phyloP scores from a whole-genome alignment of 441 rosid species.

The Gossypium davidsonii region DNA sequence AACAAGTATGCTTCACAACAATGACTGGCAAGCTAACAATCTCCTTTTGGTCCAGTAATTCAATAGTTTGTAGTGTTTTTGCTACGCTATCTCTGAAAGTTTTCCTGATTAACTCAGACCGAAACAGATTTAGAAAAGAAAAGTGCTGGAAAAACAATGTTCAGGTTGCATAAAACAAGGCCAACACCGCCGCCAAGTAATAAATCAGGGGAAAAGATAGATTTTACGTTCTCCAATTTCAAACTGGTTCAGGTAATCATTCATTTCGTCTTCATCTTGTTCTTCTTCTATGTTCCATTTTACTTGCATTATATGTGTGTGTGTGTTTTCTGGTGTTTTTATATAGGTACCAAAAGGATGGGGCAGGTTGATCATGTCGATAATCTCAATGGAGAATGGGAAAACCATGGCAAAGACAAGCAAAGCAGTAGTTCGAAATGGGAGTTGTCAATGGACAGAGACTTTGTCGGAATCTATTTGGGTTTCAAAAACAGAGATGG shows the following conservation, averaged over 20 bases:
- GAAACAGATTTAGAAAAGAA: not conserved
- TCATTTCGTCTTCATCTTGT: not conserved
- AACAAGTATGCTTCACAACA: conserved; percentile 22
- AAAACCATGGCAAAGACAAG: conserved; percentile 44
- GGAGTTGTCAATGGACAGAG: conserved; percentile 58
- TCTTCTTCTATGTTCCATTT: not conserved
- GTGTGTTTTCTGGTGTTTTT: not conserved
- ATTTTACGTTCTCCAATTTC: conserved; percentile 45
- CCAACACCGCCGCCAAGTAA: conserved; percentile 18
- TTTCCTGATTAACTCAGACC: not conserved
- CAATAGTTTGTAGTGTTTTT: not conserved
- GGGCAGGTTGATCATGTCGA: conserved; percentile 52
- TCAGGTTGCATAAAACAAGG: conserved; percentile 35
- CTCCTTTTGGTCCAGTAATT: not conserved
- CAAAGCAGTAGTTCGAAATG: conserved; percentile 37
- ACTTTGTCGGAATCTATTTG: conserved; percentile 39
- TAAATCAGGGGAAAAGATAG: conserved; percentile 38
- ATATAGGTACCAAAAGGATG: conserved; percentile 61
- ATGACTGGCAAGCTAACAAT: conserved; percentile 33
- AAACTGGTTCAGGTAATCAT: conserved; percentile 44
- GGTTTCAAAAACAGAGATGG: conserved; percentile 31
- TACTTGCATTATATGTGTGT: not conserved
- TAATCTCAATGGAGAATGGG: conserved; percentile 45
- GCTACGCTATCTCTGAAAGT: not conserved
- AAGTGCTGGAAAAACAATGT: conserved; percentile 26